Base-by-base conservation (phyloP, 345 rosid genomes). In the Citrus unshiu region DNA sequence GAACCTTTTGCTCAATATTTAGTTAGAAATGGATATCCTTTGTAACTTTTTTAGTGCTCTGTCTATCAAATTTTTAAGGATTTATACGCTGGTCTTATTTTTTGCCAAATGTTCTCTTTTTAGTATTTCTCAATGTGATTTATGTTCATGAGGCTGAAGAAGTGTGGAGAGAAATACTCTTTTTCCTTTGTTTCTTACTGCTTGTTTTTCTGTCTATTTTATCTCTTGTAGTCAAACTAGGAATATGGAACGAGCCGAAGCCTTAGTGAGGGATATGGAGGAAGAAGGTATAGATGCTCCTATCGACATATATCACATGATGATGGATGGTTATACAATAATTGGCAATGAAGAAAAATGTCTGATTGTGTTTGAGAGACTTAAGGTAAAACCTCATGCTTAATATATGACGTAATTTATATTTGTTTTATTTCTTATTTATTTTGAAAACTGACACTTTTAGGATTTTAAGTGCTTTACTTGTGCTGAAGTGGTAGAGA, bases 241-340 rank as follows among this genome's bases (percentile, higher is more conserved):
- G 77, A 90, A 91, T 75, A 92, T 96, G 98, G 90, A 89, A 76
- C 82, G 84, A 77, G 98, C 97, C 59, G 97, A 96, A 87, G 93
- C 85, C 75, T 85, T 96, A 79, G 98, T 92, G 62, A 92, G 95
- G 77, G 94, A 93, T 85, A 92, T 93, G 98, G 98, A 96, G 83
- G 98, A 92, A 85, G 97, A 96, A 82, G 99, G 98, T 69, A 92
- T 94, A 46, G 98, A 92, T 78, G 98, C 99, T 81, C 96, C 97
- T 39, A 88, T 94, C 74, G 94, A 90, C 71, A 89, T 94, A 70
- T 96, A 96, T 82, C 97, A 96, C 76, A 92, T 94, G n/a, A 92
- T 96, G 99, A 96, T 96, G 97, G 95, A 94, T 81, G 99, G 99
- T 29, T 96, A 96, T 80, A 91, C 97, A 43, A 92, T 87, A 89